phyloP scores from a whole-genome alignment of 2,329 filamentous ascomycete species.

The Calcarisporium arbuscula region DNA sequence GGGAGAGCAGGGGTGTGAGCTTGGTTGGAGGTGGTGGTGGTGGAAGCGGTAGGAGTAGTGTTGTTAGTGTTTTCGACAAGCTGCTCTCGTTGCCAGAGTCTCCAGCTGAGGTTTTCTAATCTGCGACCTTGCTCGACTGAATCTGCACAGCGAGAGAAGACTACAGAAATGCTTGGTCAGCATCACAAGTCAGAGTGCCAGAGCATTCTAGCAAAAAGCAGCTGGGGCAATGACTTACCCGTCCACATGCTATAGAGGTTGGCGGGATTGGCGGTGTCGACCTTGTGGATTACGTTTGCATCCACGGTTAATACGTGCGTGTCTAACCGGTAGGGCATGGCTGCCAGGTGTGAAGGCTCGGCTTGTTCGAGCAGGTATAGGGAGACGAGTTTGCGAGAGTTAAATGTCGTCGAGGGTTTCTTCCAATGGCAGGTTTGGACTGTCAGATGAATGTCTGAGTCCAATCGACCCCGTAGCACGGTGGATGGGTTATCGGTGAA shows the following conservation, averaged over 20 bases:
- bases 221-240: conserved; percentile 57
- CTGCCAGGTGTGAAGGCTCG: conserved; percentile 30
- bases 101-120: conserved; percentile 93
- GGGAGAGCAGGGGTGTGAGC: conserved; percentile 37
- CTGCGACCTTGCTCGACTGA: conserved; percentile 89
- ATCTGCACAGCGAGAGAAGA: conserved; percentile 91
- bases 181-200: too few species aligned
- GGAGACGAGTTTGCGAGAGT: conserved; percentile 8
- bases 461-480: too few species aligned
- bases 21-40: conserved; percentile 29
- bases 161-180: conserved; percentile 40
- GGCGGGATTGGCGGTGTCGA: conserved; percentile 87
- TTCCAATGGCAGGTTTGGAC: too few species aligned
- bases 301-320: conserved; percentile 88
- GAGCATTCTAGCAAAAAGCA: conserved; percentile 6
- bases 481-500: too few species aligned
- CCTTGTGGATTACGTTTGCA: conserved; percentile 85
- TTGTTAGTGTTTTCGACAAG: conserved; percentile 68
- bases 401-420: conserved; percentile 9
- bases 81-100: conserved; percentile 82
- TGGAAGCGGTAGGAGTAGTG: conserved; percentile 28
- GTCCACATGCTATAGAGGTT: conserved; percentile 97
- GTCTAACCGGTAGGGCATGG: conserved; percentile 78
- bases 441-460: too few species aligned
- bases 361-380: conserved; percentile 26